Conservation (phyloP, 805 yeast species). For the Metschnikowia hibisci region DNA sequence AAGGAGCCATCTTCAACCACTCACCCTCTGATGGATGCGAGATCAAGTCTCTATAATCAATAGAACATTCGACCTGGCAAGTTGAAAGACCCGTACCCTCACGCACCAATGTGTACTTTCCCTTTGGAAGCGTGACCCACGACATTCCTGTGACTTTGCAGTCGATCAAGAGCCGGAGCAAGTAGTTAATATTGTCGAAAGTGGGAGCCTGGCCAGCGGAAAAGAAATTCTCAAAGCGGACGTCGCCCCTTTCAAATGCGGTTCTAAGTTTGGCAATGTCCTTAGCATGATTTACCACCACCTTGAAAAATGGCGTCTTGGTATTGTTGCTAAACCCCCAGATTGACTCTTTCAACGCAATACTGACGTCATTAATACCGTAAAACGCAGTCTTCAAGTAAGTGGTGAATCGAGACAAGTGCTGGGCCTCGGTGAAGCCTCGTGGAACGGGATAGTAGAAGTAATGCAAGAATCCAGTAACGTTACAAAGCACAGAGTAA, state of each 20-base stretch:
- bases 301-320: slow-evolving; percentile 74
- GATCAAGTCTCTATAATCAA: slow-evolving; percentile 63
- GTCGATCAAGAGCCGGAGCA: slow-evolving; percentile 86
- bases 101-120: slow-evolving; percentile 54
- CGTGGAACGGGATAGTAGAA: slow-evolving; percentile 88
- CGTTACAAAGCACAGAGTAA: slow-evolving; percentile 83
- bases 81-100: slow-evolving; percentile 49
- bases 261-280: slow-evolving; percentile 66
- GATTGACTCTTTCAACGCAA: slow-evolving; percentile 72
- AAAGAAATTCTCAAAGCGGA: slow-evolving; percentile 61
- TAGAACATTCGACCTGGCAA: slow-evolving; percentile 79
- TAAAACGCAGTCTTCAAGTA: slow-evolving; percentile 47
- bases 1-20: slow-evolving; percentile 89
- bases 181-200: slow-evolving; percentile 85
- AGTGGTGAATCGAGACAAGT: slow-evolving; percentile 41
- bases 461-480: slow-evolving; percentile 84
- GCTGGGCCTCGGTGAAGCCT: slow-evolving; percentile 59
- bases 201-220: slow-evolving; percentile 56
- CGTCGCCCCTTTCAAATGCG: slow-evolving; percentile 80
- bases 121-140: slow-evolving; percentile 87
- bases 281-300: slow-evolving; percentile 62
- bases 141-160: slow-evolving; percentile 93
- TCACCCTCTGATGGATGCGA: slow-evolving; percentile 90
- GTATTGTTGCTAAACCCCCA: slow-evolving; percentile 90
- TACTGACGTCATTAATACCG: slow-evolving; percentile 63